Evolutionary conservation across 75 land plant species (phyloP), one percentile per base, ranked within the genome.

Genomic region (Pinus tabuliformis): DNA sequence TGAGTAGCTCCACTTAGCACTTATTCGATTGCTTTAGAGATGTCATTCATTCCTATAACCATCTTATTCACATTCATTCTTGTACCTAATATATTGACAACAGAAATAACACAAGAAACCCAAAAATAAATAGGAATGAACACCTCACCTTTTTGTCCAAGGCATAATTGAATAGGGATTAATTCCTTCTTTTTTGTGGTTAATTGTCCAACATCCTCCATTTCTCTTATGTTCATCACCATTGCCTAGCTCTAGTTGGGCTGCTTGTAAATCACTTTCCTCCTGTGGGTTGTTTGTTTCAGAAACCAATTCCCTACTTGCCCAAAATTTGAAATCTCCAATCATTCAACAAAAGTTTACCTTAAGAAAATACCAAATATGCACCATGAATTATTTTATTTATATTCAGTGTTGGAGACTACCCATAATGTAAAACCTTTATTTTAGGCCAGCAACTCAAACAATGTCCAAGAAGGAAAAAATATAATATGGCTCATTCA

Each of bases 81-180:
- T 18, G 70, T 14, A 42, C 78, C 73, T 45, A 85, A 30, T 37
- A 81, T 30, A 2, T 74, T 78, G n/a, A 90, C 72, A 11, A 85
- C 87, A 30, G 76, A 76, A 49, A 87, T 80, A 17, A 86, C 92
- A 74, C 87, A 90, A 37, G 89, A 81, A 62, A 85, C 81, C 30
- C 92, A 87, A 57, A 87, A 87, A 78, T 79, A 87, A 79, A 87
- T 77, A 3, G 92, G 87, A 71, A 80, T 75, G 18, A 86, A 65
- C 17, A 76, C 70, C 59, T 77, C 80, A 62, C 28, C 74, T 59
- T 73, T 70, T 6, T 24, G 42, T 79, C 71, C 49, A 49, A 81
- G 16, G 45, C 28, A 30, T 17, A 16, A 24, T 62, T 59, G 58
- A 49, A 22, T 57, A 3, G 60, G 54, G 56, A 78, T 57, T 22